phyloP scores from a whole-genome alignment of 2,329 filamentous ascomycete genomes.

The Endothia cerciana region DNA sequence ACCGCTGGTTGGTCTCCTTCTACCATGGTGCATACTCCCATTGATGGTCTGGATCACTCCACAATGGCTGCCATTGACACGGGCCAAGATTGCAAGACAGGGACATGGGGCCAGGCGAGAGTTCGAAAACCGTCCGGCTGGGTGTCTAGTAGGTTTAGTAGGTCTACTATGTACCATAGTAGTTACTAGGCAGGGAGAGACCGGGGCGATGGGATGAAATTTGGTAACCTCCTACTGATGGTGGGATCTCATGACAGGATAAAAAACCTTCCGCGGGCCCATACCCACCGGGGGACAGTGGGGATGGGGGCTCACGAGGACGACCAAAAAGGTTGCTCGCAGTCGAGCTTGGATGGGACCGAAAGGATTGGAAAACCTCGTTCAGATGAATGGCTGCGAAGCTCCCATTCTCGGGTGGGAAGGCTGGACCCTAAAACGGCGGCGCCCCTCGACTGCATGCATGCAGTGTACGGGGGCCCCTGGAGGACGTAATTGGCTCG shows the following conservation, averaged over 20 bases:
- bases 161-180: neutral
- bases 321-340: neutral
- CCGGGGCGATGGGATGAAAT: neutral
- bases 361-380: conserved; percentile 16
- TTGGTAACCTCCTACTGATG: neutral
- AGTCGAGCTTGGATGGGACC: conserved; percentile 9
- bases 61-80: neutral
- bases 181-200: neutral
- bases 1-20: neutral
- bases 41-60: neutral
- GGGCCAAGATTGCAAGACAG: neutral
- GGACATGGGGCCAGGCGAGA: neutral
- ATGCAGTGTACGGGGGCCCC: conserved; percentile 17
- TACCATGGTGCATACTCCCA: no score
- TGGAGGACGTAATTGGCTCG: conserved; percentile 20
- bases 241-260: conserved; percentile 14
- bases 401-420: conserved; percentile 20
- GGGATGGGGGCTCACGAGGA: conserved; percentile 7
- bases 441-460: conserved; percentile 16
- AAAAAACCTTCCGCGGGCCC: conserved; percentile 6
- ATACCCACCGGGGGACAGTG: conserved; percentile 14
- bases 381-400: conserved; percentile 22
- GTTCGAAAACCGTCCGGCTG: no score
- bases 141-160: no score
- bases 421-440: conserved; percentile 9